Conservation (phyloP, 441 rosid genomes). For the Brassica hybrid region DNA sequence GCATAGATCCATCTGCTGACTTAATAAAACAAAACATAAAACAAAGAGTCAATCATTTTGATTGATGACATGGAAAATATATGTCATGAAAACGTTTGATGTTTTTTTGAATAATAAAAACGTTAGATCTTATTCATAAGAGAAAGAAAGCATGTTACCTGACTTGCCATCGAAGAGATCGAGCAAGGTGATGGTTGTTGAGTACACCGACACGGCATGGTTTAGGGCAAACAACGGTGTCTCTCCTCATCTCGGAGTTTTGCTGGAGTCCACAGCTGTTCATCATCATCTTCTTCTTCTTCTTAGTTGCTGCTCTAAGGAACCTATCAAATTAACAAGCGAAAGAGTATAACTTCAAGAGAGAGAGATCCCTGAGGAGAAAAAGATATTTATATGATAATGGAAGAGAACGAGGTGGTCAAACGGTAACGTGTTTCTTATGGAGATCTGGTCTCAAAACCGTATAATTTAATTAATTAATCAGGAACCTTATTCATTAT, state of each 20-base stretch:
- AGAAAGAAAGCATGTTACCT: conserved; percentile 46
- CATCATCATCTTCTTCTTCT: conserved; percentile 42
- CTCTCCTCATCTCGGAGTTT: conserved; percentile 56
- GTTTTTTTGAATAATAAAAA: not conserved
- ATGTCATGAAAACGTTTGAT: not conserved
- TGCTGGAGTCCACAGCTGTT: conserved; percentile 71
- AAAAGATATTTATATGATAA: conserved; percentile 18
- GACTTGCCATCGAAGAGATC: conserved; percentile 69
- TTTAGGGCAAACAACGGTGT: conserved; percentile 75
- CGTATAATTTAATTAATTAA: not conserved
- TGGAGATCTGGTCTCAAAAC: conserved; percentile 38
- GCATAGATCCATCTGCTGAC: conserved; percentile 57
- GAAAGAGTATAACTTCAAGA: not conserved
- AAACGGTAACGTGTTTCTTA: conserved; percentile 44
- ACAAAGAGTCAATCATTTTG: not conserved
- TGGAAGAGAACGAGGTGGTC: conserved; percentile 40
- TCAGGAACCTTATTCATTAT: not conserved
- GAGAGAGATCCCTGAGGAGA: conserved; percentile 4
- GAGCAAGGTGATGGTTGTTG: conserved; percentile 57
- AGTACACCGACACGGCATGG: conserved; percentile 65
- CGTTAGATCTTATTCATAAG: not conserved
- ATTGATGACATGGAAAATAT: not conserved
- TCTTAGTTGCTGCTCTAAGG: not conserved
- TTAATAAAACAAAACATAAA: conserved; percentile 36
- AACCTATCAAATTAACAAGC: conserved; percentile 3